Percentiles rank a stretch among this genome's conserved stretches.
These are phyloP conservation scores for Neurospora sp. DNA, from an alignment of 495 filamentous ascomycete genomes.

Conservation along the genomic window DNA sequence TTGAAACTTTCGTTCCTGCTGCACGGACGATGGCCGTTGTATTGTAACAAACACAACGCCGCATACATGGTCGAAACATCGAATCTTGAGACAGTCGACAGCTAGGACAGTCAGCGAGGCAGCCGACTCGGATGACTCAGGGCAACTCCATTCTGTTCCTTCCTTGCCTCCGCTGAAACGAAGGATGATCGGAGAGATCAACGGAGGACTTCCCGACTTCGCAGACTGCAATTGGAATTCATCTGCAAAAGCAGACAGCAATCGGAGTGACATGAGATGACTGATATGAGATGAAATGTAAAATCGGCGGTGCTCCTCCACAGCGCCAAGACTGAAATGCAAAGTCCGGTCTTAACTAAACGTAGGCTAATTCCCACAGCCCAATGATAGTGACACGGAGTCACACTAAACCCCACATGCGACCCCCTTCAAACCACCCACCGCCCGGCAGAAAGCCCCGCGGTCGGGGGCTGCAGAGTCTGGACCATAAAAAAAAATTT, in stretches of 20 bases:
- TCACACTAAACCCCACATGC: neutral
- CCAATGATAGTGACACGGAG: neutral
- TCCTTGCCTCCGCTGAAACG: neutral
- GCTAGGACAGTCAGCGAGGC: neutral
- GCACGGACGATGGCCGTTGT: neutral
- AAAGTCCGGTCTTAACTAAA: neutral
- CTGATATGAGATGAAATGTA: neutral
- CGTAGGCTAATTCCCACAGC: neutral
- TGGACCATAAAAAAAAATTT: conserved; percentile 19
- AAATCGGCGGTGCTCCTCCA: neutral
- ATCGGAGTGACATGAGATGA: neutral
- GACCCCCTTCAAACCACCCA: conserved; percentile 6
- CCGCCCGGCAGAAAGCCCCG: conserved; percentile 18
- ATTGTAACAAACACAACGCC: neutral
- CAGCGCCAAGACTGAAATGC: neutral
- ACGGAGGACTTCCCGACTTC: neutral
- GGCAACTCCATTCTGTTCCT: neutral
- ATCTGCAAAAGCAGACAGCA: neutral
- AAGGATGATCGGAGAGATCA: neutral
- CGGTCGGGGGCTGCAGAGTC: conserved; percentile 1
- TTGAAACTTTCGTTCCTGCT: neutral
- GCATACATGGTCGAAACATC: neutral
- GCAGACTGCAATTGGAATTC: neutral
- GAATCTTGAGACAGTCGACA: neutral
- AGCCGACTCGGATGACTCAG: neutral